Percentiles rank a stretch among this genome's conserved stretches.
These are phyloP conservation scores for Ganoderma multipileum DNA, from an alignment of 1,284 basidiomycete genomes.

Conservation along the genomic window DNA sequence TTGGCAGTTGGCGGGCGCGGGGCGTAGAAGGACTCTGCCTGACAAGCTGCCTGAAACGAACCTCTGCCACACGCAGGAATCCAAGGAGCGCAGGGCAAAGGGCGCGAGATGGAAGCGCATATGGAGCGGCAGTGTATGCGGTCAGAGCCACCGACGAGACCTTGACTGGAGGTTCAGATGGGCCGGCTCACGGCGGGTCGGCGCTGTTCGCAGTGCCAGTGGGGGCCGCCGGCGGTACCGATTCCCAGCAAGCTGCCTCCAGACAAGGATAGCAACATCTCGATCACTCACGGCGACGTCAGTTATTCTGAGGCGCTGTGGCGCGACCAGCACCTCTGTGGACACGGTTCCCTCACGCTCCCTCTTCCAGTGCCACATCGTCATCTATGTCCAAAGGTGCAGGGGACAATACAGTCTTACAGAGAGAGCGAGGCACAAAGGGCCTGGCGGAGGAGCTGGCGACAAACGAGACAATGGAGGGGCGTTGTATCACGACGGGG, in stretches of 20 bases:
- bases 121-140: background rate
- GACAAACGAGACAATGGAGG: conserved; percentile 14
- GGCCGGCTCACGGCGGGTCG: background rate
- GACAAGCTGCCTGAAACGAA: background rate
- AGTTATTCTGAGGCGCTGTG: conserved; percentile 12
- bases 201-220: background rate
- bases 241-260: conserved; percentile 14
- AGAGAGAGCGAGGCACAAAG: conserved; percentile 1
- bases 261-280: conserved; percentile 17
- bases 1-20: background rate
- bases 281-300: conserved; percentile 19
- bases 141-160: background rate
- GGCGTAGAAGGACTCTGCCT: background rate
- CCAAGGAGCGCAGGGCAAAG: background rate
- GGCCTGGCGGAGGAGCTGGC: background rate
- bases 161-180: background rate
- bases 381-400: background rate
- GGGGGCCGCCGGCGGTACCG: conserved; percentile 17
- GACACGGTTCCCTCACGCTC: background rate
- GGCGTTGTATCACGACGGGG: conserved; percentile 10
- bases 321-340: background rate
- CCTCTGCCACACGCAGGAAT: background rate
- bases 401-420: background rate
- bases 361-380: background rate
- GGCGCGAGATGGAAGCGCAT: background rate